Base-by-base conservation (phyloP, 2,329 filamentous ascomycete genomes). In the Colletotrichum viniferum region DNA sequence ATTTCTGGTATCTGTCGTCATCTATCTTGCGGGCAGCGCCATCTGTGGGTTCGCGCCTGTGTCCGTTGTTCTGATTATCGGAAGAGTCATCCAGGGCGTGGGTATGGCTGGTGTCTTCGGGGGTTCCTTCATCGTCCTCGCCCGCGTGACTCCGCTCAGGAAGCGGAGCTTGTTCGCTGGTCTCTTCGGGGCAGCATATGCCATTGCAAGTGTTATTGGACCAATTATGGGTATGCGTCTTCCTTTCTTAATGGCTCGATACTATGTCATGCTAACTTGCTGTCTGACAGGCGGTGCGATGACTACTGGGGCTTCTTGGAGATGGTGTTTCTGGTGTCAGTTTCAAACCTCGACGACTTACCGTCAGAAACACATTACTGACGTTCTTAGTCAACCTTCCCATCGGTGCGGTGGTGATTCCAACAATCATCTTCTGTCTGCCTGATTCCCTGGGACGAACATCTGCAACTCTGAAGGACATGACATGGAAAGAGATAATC, bases 61-160 rank as follows among this genome's bases (percentile, higher is more conserved):
- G 12, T 84, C 82, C 2, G 77, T 77, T 4, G 81, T 80, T 1
- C 81, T 86, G 1, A 86, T 86, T 13, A 75, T 81, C 0, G 85
- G 85, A 0, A 81, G 85, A 28, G 83, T 83, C 0, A 66, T 87
- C 1, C 79, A 84, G 10, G 85, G 84, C 3, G 56, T 83, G 1
- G 85, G 84, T 0, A 81, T 78, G 7, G 83, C 80, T 0, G 84
- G 84, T 2, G 79, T 85, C 7, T 81, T 83, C n/a, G 80, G 81
- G 2, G 85, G 85, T 5, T 77, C 73, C 2, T 77, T 77, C 34
- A 82, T 82, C 21, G 85, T 90, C 74, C 84, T 88, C 36, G 82
- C 82, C 14, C 81, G 81, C 61, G 81, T 80, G 3, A 83, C 84
- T 3, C 83, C 83, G 13, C 79, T 84, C 34, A 78, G 79, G 12